Percentiles rank a stretch among this genome's conserved stretches.
These are phyloP conservation scores for Aspergillus nidulans DNA, from an alignment of 495 filamentous ascomycete species.

Conservation along the genomic window DNA sequence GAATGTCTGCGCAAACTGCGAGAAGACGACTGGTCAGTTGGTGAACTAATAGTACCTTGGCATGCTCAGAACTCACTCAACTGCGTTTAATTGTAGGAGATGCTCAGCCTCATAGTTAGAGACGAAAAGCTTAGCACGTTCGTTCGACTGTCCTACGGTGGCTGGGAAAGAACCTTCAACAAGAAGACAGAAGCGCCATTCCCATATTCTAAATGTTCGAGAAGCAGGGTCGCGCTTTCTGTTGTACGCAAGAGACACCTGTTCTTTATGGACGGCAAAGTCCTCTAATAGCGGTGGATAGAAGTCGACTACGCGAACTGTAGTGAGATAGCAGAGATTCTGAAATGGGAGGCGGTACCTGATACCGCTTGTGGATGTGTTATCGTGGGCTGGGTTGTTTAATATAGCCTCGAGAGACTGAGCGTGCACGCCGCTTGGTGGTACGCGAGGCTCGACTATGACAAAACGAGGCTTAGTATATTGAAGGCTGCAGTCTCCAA, in stretches of 20 bases:
- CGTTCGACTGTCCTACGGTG: conserved; percentile 28
- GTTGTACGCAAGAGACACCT: neutral
- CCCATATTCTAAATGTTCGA: conserved; percentile 45
- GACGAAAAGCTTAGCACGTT: conserved; percentile 60
- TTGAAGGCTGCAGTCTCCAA: neutral
- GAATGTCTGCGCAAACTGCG: conserved; percentile 52
- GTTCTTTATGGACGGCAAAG: conserved; percentile 54
- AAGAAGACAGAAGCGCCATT: conserved; percentile 74
- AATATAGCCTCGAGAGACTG: conserved; percentile 41
- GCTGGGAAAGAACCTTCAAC: conserved; percentile 55
- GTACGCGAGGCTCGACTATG: conserved; percentile 32
- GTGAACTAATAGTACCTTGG: neutral
- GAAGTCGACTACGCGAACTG: conserved; percentile 78
- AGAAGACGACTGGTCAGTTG: conserved; percentile 3
- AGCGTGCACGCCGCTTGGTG: conserved; percentile 18
- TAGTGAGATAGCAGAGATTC: conserved; percentile 63
- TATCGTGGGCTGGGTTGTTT: conserved; percentile 35
- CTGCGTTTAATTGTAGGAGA: conserved; percentile 62
- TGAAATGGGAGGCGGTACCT: conserved; percentile 60
- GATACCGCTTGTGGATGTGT: conserved; percentile 38
- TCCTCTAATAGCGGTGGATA: conserved; percentile 66
- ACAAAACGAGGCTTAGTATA: conserved; percentile 6
- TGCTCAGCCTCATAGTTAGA: conserved; percentile 59
- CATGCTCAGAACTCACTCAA: conserved; percentile 45
- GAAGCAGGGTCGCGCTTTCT: conserved; percentile 13